A percentile compares a stretch with the other conserved stretches of the same genome.
These are phyloP conservation scores for Thalia dealbata DNA, from an alignment of 176 grass and related monocot species.

Conservation along the genomic window DNA sequence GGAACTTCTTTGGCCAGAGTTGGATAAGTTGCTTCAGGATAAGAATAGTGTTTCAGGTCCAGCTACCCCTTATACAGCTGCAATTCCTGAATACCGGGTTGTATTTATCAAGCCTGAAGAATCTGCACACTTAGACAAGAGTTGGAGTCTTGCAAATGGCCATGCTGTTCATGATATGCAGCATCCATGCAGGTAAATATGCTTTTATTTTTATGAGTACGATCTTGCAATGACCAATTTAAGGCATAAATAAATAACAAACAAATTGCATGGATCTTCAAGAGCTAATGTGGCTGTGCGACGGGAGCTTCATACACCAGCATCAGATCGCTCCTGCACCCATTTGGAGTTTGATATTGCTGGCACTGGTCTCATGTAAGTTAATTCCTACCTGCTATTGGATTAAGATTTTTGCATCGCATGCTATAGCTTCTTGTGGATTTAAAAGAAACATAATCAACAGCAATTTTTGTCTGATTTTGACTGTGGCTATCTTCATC, in stretches of 20 bases:
- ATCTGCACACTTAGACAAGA: slow-evolving; percentile 46
- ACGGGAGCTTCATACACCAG: slow-evolving; percentile 70
- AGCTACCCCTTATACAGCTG: slow-evolving; percentile 62
- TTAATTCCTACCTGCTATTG: background rate
- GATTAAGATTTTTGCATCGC: too few relatives aligned
- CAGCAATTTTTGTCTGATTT: background rate
- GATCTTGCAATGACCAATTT: background rate
- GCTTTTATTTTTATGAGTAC: background rate
- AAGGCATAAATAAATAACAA: background rate
- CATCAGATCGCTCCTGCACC: slow-evolving; percentile 86
- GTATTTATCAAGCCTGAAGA: slow-evolving; percentile 57
- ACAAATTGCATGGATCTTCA: slow-evolving; percentile 20
- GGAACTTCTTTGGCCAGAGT: slow-evolving; percentile 71
- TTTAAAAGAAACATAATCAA: too few relatives aligned
- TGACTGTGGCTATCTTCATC: slow-evolving; percentile 11
- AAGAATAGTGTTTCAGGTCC: slow-evolving; percentile 51
- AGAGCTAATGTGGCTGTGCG: slow-evolving; percentile 64
- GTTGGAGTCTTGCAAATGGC: slow-evolving; percentile 75
- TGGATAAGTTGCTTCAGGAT: slow-evolving; percentile 65
- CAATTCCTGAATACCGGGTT: slow-evolving; percentile 79
- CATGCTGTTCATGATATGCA: slow-evolving; percentile 73
- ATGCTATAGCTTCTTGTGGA: too few relatives aligned
- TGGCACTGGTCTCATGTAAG: slow-evolving; percentile 70
- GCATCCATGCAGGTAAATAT: slow-evolving; percentile 69
- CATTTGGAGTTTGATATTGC: slow-evolving; percentile 94